Evolutionary conservation across 2,329 filamentous ascomycete genomes (phyloP).

Genomic region (Fusarium napiforme): DNA sequence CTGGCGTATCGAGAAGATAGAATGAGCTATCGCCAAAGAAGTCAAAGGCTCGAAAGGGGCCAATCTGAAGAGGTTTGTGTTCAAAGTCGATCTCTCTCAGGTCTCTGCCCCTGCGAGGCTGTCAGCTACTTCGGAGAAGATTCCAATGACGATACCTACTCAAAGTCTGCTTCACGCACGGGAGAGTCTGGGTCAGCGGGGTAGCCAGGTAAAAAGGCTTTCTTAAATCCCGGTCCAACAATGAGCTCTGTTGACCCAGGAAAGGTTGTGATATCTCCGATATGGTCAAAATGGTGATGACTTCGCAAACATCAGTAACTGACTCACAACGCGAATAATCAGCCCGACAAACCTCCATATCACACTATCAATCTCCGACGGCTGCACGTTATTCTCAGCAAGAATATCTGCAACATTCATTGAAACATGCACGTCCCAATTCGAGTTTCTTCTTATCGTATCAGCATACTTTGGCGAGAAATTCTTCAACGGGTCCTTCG

Average conservation of each 20-base stretch:
- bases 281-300: slow-evolving; percentile 31
- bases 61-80: neutral
- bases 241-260: slow-evolving; percentile 19
- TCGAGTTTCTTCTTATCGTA: neutral
- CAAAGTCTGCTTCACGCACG: slow-evolving; percentile 15
- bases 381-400: neutral
- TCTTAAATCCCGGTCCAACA: slow-evolving; percentile 26
- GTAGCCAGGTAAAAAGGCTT: slow-evolving; percentile 28
- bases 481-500: slow-evolving; percentile 6
- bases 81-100: slow-evolving; percentile 23
- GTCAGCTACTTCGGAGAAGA: neutral
- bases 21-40: slow-evolving; percentile 32
- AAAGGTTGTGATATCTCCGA: slow-evolving; percentile 26
- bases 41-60: slow-evolving; percentile 19
- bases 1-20: slow-evolving; percentile 26
- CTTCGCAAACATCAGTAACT: neutral
- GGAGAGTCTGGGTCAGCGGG: neutral
- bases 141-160: no score
- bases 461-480: slow-evolving; percentile 6
- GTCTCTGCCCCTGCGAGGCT: neutral
- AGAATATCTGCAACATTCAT: slow-evolving; percentile 28
- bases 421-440: neutral
- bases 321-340: rapidly evolving
- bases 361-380: slow-evolving; percentile 7
- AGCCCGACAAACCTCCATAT: slow-evolving; percentile 23